These are phyloP conservation scores for Setaria viridis DNA, from an alignment of 202 grass and related monocot genomes.

Conservation along the genomic window DNA sequence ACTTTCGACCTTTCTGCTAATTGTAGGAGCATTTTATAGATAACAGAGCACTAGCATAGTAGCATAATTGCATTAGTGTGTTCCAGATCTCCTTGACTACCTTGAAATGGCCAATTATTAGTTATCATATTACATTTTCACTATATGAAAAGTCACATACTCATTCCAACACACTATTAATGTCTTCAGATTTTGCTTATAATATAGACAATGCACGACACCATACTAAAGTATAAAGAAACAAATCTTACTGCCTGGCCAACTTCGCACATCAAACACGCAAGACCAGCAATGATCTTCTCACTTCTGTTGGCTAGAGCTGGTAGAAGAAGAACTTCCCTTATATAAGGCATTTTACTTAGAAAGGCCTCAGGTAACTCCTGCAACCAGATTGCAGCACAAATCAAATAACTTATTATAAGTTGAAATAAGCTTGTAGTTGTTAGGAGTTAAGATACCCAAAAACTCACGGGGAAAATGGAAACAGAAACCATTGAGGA, in stretches of 20 bases:
- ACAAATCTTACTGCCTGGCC: slow-evolving; percentile 83
- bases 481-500: neutral
- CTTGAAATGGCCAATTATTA: neutral
- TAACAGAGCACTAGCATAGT: neutral
- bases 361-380: slow-evolving; percentile 82
- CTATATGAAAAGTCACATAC: neutral
- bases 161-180: neutral
- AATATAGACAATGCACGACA: neutral
- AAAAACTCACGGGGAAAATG: neutral
- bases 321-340: slow-evolving; percentile 83
- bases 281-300: slow-evolving; percentile 81
- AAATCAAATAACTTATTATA: neutral
- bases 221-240: slow-evolving; percentile 19
- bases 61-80: neutral
- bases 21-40: slow-evolving; percentile 1
- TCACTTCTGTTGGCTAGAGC: slow-evolving; percentile 76
- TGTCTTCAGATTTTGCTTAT: neutral
- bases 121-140: neutral
- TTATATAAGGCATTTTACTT: slow-evolving; percentile 83
- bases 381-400: slow-evolving; percentile 52
- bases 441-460: neutral
- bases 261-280: slow-evolving; percentile 92
- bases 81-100: neutral
- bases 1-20: neutral
- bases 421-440: neutral